Conservation (phyloP, 805 yeast genomes). For the Yarrowia sp. region DNA sequence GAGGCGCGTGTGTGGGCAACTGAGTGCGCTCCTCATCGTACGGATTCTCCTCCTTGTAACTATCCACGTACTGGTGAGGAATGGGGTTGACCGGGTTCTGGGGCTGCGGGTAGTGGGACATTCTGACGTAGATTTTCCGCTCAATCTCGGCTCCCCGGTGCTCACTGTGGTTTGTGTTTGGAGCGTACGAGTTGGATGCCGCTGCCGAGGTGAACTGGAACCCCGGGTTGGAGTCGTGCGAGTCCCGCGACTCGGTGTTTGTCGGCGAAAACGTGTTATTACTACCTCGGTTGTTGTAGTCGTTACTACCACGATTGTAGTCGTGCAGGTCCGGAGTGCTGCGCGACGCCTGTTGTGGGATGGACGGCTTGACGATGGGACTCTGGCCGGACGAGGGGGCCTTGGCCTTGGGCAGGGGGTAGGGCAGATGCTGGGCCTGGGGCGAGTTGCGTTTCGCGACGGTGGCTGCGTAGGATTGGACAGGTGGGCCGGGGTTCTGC, state of each 20-base stretch:
- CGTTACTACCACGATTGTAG: slow-evolving; percentile 19
- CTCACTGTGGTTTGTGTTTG: not conserved
- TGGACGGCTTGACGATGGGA: not conserved
- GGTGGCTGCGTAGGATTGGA: slow-evolving; percentile 30
- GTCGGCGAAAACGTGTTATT: slow-evolving; percentile 15
- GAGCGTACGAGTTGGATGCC: slow-evolving; percentile 9
- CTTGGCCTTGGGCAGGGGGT: slow-evolving; percentile 36
- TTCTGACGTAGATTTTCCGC: slow-evolving; percentile 35
- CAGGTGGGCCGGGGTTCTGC: slow-evolving; percentile 33
- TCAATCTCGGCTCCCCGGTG: slow-evolving; percentile 15
- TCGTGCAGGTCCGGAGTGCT: slow-evolving; percentile 31
- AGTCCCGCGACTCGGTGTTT: slow-evolving; percentile 16
- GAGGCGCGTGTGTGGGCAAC: slow-evolving; percentile 32
- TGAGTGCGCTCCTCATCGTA: slow-evolving; percentile 33
- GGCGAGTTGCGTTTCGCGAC: slow-evolving; percentile 33
- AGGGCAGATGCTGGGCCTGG: slow-evolving; percentile 33
- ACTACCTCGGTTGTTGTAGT: slow-evolving; percentile 10
- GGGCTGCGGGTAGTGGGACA: slow-evolving; percentile 37
- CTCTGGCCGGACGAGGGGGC: not conserved
- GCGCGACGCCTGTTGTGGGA: slow-evolving; percentile 20
- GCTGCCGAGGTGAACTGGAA: slow-evolving; percentile 25
- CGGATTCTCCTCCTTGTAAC: slow-evolving; percentile 29
- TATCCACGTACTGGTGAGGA: slow-evolving; percentile 31
- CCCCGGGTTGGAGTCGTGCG: slow-evolving; percentile 17
- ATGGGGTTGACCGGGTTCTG: slow-evolving; percentile 31